Base-by-base conservation (phyloP, 2,329 filamentous ascomycete species). In the Lecanicillium sp. region DNA sequence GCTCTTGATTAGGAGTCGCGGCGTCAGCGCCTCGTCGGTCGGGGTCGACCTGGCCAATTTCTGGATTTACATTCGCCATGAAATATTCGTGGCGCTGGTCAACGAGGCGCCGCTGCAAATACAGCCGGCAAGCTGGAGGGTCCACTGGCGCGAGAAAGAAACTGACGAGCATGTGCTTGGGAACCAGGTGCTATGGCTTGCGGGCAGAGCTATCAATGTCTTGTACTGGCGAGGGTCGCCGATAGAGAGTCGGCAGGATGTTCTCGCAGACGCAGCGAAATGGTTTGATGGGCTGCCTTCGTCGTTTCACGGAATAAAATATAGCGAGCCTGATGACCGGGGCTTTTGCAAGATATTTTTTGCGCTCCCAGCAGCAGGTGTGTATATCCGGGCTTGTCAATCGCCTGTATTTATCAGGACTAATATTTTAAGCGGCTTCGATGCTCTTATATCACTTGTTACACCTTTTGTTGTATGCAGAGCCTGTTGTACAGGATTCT, bases 41-140 rank as follows among this genome's bases (percentile, higher is more conserved):
- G 40, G 41, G 11, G n/a, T 51, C 9, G 40, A 51, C n/a, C 21
- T 27, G 9, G 50, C 50, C 29, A 51, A 44, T 23, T 51, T 51
- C 21, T 51, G 50, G 50, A 48, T 51, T 12, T 49, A 40, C 11
- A 41, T 48, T n/a, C 50, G 45, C 8, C 50, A 51, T 17, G 50
- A 51, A 12, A 38, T 51, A 10, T 36, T 47, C 17, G 35, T 45
- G 12, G 45, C 50, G 6, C 12, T 51, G 36, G 35, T 41, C 11
- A 44, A 51, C 21, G 29, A 44, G 17, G 32, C 41, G 23, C 41
- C 41, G 12, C 14, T 48, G 10, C 27, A 47, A 14, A 48, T 48
- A 5, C 15, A 17, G 7, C 39, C 46, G 2, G 23, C 20, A 8
- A 26, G 29, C 11, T 48, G 46, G 46, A 48, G 43, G 4, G 37